These are phyloP conservation scores for Fusarium buxicola DNA, from an alignment of 2,329 filamentous ascomycete species.

Conservation along the genomic window DNA sequence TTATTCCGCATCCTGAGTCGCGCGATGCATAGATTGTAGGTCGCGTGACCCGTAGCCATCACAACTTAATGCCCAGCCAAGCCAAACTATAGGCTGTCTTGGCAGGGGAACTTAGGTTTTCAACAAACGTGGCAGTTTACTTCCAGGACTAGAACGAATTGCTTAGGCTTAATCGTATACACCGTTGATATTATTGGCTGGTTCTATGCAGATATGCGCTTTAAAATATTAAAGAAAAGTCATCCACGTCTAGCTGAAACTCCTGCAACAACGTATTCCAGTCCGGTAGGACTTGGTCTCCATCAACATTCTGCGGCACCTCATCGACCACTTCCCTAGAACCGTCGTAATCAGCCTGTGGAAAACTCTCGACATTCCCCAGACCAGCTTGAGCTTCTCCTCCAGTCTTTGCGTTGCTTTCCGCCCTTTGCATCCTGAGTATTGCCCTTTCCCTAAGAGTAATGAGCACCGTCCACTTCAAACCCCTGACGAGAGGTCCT, in stretches of 20 bases:
- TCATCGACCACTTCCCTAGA: not conserved
- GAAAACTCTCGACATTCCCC: not conserved
- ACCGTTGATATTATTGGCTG: no score
- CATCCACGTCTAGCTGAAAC: conserved; percentile 44
- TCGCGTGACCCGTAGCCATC: not conserved
- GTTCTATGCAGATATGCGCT: not conserved
- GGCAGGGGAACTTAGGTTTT: no score
- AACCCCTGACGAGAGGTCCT: conserved; percentile 11
- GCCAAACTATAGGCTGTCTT: no score
- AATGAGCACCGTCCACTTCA: conserved; percentile 49
- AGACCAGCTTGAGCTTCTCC: not conserved
- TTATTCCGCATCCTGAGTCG: not conserved
- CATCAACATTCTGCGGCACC: conserved; percentile 8
- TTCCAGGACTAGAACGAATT: no score
- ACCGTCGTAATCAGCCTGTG: not conserved
- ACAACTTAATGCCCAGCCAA: not conserved
- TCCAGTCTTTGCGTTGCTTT: not conserved
- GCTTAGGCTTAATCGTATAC: no score
- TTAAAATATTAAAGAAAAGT: conserved; percentile 37
- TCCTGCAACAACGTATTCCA: conserved; percentile 48
- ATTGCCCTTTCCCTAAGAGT: conserved; percentile 48
- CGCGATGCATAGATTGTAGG: not conserved
- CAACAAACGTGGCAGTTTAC: no score
- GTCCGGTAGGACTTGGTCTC: conserved; percentile 37
- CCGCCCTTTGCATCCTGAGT: conserved; percentile 33